These are phyloP conservation scores for Closterium sp. DNA, from an alignment of 139 green algal genomes.

Conservation along the genomic window DNA sequence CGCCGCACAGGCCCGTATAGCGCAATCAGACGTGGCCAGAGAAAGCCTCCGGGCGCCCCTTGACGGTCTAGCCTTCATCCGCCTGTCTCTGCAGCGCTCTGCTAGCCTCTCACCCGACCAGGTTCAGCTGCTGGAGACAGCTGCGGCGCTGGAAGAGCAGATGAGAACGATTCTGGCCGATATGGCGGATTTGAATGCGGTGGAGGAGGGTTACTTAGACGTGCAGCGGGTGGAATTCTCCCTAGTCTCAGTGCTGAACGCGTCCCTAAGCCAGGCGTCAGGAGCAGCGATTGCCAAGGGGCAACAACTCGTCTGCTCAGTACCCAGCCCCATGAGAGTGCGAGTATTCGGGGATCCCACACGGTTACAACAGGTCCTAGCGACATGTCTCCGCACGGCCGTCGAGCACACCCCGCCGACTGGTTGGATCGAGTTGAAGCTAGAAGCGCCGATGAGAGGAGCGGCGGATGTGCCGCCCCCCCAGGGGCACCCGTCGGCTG, in stretches of 20 bases:
- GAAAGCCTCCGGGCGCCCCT: conserved; percentile 5
- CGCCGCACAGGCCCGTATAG: not conserved
- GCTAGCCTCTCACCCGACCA: conserved; percentile 1
- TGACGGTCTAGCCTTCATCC: not conserved
- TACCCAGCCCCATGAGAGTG: not conserved
- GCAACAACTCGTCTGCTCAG: not conserved
- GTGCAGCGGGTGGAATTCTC: not conserved
- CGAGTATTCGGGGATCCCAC: conserved; percentile 1
- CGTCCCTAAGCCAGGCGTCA: not conserved
- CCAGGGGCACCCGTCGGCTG: not conserved
- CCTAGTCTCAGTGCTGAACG: not conserved
- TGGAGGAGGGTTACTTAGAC: not conserved
- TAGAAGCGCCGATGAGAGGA: not conserved
- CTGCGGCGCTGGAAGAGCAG: conserved; percentile 8
- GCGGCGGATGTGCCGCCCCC: not conserved
- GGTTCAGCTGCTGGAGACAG: conserved; percentile 1
- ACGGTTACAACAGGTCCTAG: conserved; percentile 5
- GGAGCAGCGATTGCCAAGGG: conserved; percentile 2
- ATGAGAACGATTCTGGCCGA: not conserved
- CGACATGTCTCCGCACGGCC: conserved; percentile 1
- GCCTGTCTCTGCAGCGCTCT: not conserved
- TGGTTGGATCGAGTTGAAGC: not conserved
- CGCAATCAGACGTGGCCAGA: not conserved
- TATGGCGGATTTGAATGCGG: not conserved
- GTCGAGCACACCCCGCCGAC: not conserved